A percentile compares a stretch with the other conserved stretches of the same genome.
Conservation (phyloP, 2,329 filamentous ascomycete genomes). For the Colletotrichum graminicola region DNA sequence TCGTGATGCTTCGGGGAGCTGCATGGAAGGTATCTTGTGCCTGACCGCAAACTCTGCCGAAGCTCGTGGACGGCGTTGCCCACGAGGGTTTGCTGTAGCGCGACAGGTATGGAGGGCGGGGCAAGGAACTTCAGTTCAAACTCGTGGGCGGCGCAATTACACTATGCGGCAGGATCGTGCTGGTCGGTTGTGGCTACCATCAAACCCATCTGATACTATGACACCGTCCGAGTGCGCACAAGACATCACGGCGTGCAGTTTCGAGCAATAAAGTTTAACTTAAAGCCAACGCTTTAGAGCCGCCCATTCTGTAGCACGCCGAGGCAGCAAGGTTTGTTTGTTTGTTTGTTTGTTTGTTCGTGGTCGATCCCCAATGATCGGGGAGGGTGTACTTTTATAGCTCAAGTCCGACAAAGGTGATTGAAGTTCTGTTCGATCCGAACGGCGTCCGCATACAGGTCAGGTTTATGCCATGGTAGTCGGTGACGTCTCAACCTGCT, state of each 20-base stretch:
- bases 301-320: background rate
- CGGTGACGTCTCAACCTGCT: constrained; percentile 9
- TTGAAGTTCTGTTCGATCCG: constrained; percentile 4
- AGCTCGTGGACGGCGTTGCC: background rate
- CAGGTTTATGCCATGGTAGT: constrained; percentile 14
- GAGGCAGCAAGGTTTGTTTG: too few relatives aligned
- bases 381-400: background rate
- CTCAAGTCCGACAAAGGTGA: constrained; percentile 20
- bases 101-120: background rate
- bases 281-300: constrained; percentile 4
- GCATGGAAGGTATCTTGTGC: constrained; percentile 17
- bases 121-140: constrained; percentile 16
- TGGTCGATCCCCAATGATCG: constrained; percentile 25
- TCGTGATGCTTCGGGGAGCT: constrained; percentile 8
- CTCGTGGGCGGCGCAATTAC: constrained; percentile 16
- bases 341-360: too few relatives aligned
- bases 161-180: constrained; percentile 36
- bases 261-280: constrained; percentile 32
- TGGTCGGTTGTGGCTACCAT: constrained; percentile 22
- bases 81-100: background rate
- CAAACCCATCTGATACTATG: constrained; percentile 40
- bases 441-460: constrained; percentile 5
- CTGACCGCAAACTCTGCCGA: constrained; percentile 28
- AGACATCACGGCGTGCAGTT: constrained; percentile 34
- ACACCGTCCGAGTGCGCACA: constrained; percentile 32